Evolutionary conservation across 2,329 filamentous ascomycete genomes (phyloP).

Genomic region (Curvularia spicifera): DNA sequence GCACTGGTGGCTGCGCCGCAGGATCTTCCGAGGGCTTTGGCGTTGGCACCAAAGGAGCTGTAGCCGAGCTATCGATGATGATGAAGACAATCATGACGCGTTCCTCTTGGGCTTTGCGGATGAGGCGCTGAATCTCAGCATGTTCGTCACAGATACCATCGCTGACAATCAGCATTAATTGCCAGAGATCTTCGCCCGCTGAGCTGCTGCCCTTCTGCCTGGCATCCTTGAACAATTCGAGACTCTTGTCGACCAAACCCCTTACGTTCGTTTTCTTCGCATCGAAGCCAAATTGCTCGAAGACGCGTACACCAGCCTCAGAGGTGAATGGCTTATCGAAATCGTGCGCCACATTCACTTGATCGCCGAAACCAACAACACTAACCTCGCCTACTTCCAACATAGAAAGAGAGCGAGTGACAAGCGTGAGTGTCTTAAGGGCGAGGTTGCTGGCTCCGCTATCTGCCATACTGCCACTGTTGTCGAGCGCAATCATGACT

Average conservation of each 20-base stretch:
- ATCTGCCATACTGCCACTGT: conserved; percentile 93
- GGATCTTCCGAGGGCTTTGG: conserved; percentile 9
- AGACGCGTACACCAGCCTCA: conserved; percentile 80
- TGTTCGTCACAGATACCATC: conserved; percentile 94
- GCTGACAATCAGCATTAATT: conserved; percentile 89
- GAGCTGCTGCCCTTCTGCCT: conserved; percentile 62
- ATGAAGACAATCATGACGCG: conserved; percentile 98
- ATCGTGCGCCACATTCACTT: conserved; percentile 83
- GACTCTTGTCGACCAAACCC: conserved; percentile 75
- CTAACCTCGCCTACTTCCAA: conserved; percentile 94
- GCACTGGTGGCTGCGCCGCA: conserved; percentile 15
- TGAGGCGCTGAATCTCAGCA: conserved; percentile 78
- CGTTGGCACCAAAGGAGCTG: conserved; percentile 12
- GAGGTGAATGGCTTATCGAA: conserved; percentile 82
- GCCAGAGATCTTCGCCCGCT: conserved; percentile 79
- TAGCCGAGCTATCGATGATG: conserved; percentile 74
- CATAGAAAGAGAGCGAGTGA: conserved; percentile 85
- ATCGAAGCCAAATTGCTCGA: conserved; percentile 83
- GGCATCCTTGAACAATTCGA: conserved; percentile 81
- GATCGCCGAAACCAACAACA: conserved; percentile 85
- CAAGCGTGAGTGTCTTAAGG: conserved; percentile 91
- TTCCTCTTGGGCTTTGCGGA: conserved; percentile 88
- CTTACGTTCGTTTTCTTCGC: conserved; percentile 87
- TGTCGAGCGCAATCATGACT: conserved; percentile 95
- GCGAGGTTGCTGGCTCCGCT: conserved; percentile 77